Evolutionary conservation across 2,329 filamentous ascomycete species (phyloP), one percentile per base, ranked within the genome.

Genomic region (Annulohypoxylon truncatum): DNA sequence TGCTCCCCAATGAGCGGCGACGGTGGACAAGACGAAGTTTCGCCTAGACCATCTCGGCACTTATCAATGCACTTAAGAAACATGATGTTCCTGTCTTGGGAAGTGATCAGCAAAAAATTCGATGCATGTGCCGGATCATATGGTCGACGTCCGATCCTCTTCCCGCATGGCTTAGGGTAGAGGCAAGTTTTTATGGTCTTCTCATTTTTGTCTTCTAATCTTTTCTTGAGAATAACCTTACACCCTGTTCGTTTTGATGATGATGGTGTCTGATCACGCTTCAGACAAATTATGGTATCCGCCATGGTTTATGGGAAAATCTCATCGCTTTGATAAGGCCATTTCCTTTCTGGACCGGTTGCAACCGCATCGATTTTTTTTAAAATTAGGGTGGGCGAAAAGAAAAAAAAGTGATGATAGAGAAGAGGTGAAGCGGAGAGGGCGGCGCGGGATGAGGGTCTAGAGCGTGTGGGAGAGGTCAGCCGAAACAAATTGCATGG

Each of bases 51-150:
- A 40, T 63, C 64, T 72, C 70, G 70, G 70, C 70, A 72, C 70
- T 72, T 72, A 70, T 69, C 65, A 70, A 71, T 70, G 68, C 65
- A 69, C 59, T 69, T 69, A 71, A 69, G 70, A 69, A 71, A 69
- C 68, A 69, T 69, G 65, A 68, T 60, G 70, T 64, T 58, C 51
- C 70, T 61, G 44, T 47, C 57, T 67, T 52, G 60, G 70, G 68
- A 71, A 72, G 63, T 66, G 70, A 72, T 72, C 70, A 61, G 66
- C 70, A 54, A 18, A 46, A 47, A 38, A 38, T 56, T 69, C 64
- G 66, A 67, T 67, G 67, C 62, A 70, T 70, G 64, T 71, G 69
- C 67, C 65, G 67, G 67, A 68, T 67, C 64, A 68, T 66, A 65
- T 67, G 67, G 69, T 69, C 57, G 59, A 63, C 69, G 61, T 62